phyloP scores from a whole-genome alignment of 2,329 filamentous ascomycete species.

The Anthostomella pinea region DNA sequence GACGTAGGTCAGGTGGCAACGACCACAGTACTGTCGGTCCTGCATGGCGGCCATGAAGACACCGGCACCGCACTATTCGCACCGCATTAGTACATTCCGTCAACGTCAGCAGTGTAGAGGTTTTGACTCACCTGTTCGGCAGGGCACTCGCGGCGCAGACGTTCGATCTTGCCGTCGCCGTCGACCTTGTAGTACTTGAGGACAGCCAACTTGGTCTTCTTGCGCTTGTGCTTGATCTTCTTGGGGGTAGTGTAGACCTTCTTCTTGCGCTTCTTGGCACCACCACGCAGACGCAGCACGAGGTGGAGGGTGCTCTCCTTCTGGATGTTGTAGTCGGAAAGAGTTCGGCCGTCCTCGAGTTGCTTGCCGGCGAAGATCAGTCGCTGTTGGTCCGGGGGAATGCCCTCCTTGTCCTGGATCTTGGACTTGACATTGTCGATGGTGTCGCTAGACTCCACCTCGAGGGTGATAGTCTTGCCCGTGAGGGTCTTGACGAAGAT shows the following conservation, averaged over 20 bases:
- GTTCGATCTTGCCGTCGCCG: conserved; percentile 99
- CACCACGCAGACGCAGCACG: conserved; percentile 96
- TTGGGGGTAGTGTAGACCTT: conserved; percentile 99
- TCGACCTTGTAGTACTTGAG: conserved; percentile 99
- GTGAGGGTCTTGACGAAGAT: conserved; percentile 85
- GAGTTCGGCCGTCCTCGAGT: conserved; percentile 98
- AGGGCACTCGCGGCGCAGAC: conserved; percentile 96
- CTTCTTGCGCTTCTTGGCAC: conserved; percentile 99
- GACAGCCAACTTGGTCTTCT: conserved; percentile 99
- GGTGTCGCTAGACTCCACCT: conserved; percentile 99
- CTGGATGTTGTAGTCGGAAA: conserved; percentile 99
- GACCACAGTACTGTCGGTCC: conserved; percentile 95
- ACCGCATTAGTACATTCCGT: conserved; percentile 33
- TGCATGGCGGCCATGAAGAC: conserved; percentile 99
- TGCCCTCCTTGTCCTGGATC: conserved; percentile 98
- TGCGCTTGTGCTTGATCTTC: conserved; percentile 99
- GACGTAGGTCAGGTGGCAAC: conserved; percentile 71
- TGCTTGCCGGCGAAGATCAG: conserved; percentile 99
- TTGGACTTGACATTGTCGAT: conserved; percentile 99
- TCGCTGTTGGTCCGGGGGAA: conserved; percentile 98
- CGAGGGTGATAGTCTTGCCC: conserved; percentile 99
- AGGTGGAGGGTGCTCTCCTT: conserved; percentile 99
- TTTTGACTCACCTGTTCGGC: conserved; percentile 69
- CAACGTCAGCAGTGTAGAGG: background rate
- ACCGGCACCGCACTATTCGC: conserved; percentile 87